These are phyloP conservation scores for Xerocomus nothofagi DNA, from an alignment of 1,284 basidiomycete genomes.

Conservation along the genomic window DNA sequence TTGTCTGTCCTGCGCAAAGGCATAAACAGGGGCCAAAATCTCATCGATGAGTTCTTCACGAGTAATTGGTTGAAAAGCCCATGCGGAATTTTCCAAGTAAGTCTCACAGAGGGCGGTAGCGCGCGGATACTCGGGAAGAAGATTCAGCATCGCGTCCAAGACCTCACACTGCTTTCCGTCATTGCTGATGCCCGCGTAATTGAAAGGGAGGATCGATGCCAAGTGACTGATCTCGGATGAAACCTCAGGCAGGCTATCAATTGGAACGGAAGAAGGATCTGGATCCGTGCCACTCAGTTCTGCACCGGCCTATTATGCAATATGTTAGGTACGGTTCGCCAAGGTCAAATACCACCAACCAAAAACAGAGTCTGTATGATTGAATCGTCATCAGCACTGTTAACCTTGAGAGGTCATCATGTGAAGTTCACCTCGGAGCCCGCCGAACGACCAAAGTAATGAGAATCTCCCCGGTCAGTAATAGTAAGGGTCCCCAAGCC, in stretches of 20 bases:
- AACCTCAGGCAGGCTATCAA: conserved; percentile 36
- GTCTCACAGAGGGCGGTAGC: conserved; percentile 68
- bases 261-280: conserved; percentile 26
- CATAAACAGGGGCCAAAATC: conserved; percentile 59
- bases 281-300: conserved; percentile 39
- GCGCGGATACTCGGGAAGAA: conserved; percentile 54
- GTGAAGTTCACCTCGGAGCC: conserved; percentile 45
- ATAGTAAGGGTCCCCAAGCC: conserved; percentile 62
- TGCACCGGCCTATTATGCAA: conserved; percentile 46
- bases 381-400: conserved; percentile 9
- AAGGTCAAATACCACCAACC: conserved; percentile 26
- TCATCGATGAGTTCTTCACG: conserved; percentile 69
- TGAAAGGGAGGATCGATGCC: conserved; percentile 48
- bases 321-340: conserved; percentile 6
- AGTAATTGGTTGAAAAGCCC: conserved; percentile 58
- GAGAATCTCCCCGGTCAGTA: conserved; percentile 60
- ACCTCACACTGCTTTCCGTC: conserved; percentile 33
- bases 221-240: conserved; percentile 46
- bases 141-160: conserved; percentile 44
- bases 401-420: not conserved
- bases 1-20: conserved; percentile 45
- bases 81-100: conserved; percentile 62
- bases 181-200: conserved; percentile 36
- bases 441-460: conserved; percentile 69
- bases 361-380: conserved; percentile 27